Evolutionary conservation across 495 filamentous ascomycete species (phyloP), one percentile per base, ranked within the genome.

Genomic region (Aspergillus nidulans): DNA sequence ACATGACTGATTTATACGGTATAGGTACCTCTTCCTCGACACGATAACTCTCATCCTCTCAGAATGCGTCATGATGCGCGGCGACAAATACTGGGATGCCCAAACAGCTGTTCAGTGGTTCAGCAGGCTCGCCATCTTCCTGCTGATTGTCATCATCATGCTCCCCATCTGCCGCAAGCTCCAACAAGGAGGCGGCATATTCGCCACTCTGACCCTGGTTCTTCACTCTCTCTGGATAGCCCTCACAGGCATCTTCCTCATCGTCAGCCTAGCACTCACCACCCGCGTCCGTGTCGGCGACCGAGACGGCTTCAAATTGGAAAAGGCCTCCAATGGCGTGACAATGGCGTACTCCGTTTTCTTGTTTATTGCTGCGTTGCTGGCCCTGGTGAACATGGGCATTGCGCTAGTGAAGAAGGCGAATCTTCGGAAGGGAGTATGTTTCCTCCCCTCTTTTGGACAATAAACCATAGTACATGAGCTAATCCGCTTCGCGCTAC

Each of bases 161-260:
- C 36, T 59, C 36, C 55, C 61, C 1, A 55, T 63, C 36, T 63
- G 57, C 40, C 41, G 38, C 8, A 46, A 58, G 5, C 57, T 63
- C 1, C 46, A 58, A 39, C 46, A 59, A 0, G 45, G 53, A 4
- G 34, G 43, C 34, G 32, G 42, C 1, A 52, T 28, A 4, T 34
- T 57, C 13, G 28, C 15, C 2, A 52, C 41, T 9, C 36, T 57
- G 2, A 58, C 58, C 16, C 45, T 49, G 13, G 34, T 57, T 24
- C 30, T 46, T 10, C 53, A 63, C 39, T 49, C 49, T 1, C 16
- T 23, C 16, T 45, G 41, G 19, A 7, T 63, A 8, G 51, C 12
- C 4, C 16, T 63, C 1, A 34, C 49, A 2, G 61, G 43, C 0
- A 42, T 60, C 20, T 30, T 63, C 19, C 34, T 63, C 21, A 12